Percentiles rank a stretch among this genome's conserved stretches.
phyloP scores from a whole-genome alignment of 2,329 filamentous ascomycete genomes.

The Ophiostoma sp. region DNA sequence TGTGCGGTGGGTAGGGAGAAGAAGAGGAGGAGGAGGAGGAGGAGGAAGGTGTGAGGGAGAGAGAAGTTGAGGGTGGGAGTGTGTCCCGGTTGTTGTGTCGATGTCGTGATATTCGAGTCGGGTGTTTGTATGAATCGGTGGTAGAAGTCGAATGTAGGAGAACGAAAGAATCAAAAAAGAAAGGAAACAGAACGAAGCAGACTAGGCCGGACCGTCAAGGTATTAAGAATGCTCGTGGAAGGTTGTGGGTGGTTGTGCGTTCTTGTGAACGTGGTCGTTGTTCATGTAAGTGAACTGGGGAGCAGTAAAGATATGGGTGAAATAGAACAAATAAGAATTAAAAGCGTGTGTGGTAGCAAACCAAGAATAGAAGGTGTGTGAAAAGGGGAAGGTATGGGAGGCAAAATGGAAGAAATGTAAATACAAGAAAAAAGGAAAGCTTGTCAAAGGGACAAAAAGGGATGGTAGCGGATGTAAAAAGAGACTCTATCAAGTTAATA shows the following conservation, averaged over 20 bases:
- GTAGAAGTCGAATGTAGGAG: background rate
- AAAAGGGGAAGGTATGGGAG: background rate
- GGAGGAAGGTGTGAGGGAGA: background rate
- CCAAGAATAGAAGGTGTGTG: background rate
- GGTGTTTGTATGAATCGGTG: background rate
- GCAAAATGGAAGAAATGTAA: background rate
- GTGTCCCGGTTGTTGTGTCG: background rate
- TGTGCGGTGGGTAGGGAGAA: constrained; percentile 15
- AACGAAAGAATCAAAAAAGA: background rate
- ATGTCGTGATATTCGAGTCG: background rate
- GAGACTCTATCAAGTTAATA: background rate
- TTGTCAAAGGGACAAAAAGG: constrained; percentile 13
- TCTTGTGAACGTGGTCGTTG: background rate
- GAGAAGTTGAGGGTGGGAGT: background rate
- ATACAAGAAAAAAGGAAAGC: constrained; percentile 10
- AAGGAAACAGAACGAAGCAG: background rate
- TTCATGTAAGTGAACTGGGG: background rate
- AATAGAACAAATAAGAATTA: background rate
- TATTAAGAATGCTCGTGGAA: constrained; percentile 8
- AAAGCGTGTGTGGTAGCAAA: constrained; percentile 2
- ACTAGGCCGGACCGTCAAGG: constrained; percentile 1
- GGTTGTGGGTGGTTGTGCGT: background rate
- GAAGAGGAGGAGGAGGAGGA: constrained; percentile 4
- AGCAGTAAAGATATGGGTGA: background rate
- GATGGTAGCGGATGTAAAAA: background rate